Percentiles rank a stretch among this genome's conserved stretches.
Evolutionary conservation across 164 flowering plant species (phyloP).

Genomic region (Stephania cephalantha): DNA sequence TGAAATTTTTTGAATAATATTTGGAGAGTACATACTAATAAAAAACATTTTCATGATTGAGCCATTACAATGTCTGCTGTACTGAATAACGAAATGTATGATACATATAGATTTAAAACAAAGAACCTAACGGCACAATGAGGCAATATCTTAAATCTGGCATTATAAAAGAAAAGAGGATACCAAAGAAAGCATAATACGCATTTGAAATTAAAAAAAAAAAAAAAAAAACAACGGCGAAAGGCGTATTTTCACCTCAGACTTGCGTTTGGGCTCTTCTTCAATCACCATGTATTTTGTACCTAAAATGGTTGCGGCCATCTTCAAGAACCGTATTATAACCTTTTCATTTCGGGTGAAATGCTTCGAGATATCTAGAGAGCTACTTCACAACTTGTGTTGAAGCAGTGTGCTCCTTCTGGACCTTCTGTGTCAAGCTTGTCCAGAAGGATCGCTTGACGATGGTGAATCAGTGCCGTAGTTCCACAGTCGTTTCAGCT

Average conservation of each 20-base stretch:
- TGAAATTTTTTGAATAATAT: background rate
- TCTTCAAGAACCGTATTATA: too few species aligned
- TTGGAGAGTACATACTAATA: background rate
- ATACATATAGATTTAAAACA: background rate
- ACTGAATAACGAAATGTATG: too few species aligned
- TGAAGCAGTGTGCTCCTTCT: background rate
- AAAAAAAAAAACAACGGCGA: background rate
- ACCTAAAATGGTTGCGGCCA: background rate
- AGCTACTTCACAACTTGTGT: background rate
- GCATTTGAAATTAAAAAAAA: background rate
- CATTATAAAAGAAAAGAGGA: background rate
- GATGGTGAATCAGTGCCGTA: conserved; percentile 24
- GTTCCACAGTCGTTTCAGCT: conserved; percentile 61
- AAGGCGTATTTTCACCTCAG: conserved; percentile 7
- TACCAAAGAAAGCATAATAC: background rate
- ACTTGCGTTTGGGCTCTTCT: background rate
- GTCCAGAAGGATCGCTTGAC: conserved; percentile 8
- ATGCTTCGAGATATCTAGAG: conserved; percentile 1
- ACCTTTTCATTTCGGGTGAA: background rate
- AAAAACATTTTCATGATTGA: background rate
- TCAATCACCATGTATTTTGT: background rate
- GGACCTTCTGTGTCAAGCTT: conserved; percentile 16
- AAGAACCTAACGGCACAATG: background rate
- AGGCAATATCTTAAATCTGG: background rate
- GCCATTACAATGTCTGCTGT: background rate